Conservation (phyloP, 495 filamentous ascomycete species). For the Lophiostoma macrostomum region DNA sequence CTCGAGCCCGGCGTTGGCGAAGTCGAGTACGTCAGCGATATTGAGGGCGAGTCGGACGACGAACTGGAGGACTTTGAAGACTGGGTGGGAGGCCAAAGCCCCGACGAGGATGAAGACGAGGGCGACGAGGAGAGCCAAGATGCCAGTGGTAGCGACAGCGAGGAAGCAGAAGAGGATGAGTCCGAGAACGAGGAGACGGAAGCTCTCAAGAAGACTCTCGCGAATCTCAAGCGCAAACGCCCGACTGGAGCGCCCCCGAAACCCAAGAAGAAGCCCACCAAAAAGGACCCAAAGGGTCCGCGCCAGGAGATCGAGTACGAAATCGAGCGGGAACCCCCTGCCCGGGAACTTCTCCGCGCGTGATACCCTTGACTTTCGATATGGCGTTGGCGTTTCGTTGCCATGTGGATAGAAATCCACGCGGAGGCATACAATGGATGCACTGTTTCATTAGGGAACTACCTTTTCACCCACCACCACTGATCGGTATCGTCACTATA, state of each 20-base stretch:
- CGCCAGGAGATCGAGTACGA: constrained; percentile 52
- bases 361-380: constrained; percentile 5
- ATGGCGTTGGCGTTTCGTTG: constrained; percentile 10
- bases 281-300: constrained; percentile 44
- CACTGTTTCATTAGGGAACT: too few relatives aligned
- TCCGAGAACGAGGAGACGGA: constrained; percentile 30
- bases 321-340: constrained; percentile 42
- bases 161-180: constrained; percentile 46
- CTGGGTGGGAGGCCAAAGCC: constrained; percentile 64
- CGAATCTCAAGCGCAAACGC: constrained; percentile 48
- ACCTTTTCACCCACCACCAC: too few relatives aligned
- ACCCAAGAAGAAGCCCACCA: constrained; percentile 46
- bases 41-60: constrained; percentile 55
- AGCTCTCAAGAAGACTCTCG: constrained; percentile 42
- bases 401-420: too few relatives aligned
- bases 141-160: constrained; percentile 33
- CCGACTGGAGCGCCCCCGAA: constrained; percentile 38
- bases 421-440: too few relatives aligned
- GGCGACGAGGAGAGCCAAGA: constrained; percentile 36
- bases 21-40: constrained; percentile 81
- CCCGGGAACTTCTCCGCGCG: constrained; percentile 7
- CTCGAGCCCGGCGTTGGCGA: constrained; percentile 66
- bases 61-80: constrained; percentile 72
- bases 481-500: too few relatives aligned
- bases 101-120: constrained; percentile 48